Percentiles rank a stretch among this genome's conserved stretches.
Evolutionary conservation across 768 basidiomycete species (phyloP).

Genomic region (Panellus pusillus): DNA sequence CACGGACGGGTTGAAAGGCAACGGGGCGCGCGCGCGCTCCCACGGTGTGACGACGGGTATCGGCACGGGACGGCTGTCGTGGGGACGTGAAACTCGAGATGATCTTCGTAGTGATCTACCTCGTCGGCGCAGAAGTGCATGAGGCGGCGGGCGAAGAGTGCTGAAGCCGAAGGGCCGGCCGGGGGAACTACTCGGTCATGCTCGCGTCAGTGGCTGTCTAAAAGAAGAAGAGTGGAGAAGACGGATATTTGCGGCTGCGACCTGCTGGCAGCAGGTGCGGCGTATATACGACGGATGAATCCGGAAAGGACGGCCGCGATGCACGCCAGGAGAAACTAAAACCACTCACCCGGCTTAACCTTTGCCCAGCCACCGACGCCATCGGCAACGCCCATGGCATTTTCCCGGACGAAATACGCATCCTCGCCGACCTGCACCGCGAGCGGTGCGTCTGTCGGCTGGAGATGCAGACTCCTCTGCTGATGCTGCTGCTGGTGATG

Average conservation of each 20-base stretch:
- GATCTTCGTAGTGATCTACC: slow-evolving; percentile 29
- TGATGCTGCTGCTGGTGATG: slow-evolving; percentile 15
- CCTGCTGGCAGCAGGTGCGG: too few species aligned
- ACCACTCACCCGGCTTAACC: slow-evolving; percentile 34
- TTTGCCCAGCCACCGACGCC: slow-evolving; percentile 92
- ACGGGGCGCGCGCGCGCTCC: slow-evolving; percentile 8
- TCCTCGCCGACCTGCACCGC: slow-evolving; percentile 90
- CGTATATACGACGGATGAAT: too few species aligned
- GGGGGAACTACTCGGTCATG: slow-evolving; percentile 18
- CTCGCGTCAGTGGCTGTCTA: background rate
- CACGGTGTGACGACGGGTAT: background rate
- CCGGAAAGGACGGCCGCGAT: background rate
- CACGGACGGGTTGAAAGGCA: slow-evolving; percentile 22
- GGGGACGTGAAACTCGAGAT: slow-evolving; percentile 9
- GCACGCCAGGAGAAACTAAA: background rate
- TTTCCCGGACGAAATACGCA: slow-evolving; percentile 79
- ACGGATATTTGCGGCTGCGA: too few species aligned
- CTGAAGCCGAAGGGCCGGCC: slow-evolving; percentile 33
- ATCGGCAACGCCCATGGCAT: slow-evolving; percentile 93
- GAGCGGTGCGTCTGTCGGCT: slow-evolving; percentile 34
- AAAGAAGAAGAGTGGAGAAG: slow-evolving; percentile 4
- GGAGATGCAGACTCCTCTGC: slow-evolving; percentile 18
- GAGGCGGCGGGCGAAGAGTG: slow-evolving; percentile 72
- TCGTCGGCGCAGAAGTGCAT: slow-evolving; percentile 86
- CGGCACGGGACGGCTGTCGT: background rate